Evolutionary conservation across 2,329 filamentous ascomycete species (phyloP).

Genomic region (Rutstroemia sp.): DNA sequence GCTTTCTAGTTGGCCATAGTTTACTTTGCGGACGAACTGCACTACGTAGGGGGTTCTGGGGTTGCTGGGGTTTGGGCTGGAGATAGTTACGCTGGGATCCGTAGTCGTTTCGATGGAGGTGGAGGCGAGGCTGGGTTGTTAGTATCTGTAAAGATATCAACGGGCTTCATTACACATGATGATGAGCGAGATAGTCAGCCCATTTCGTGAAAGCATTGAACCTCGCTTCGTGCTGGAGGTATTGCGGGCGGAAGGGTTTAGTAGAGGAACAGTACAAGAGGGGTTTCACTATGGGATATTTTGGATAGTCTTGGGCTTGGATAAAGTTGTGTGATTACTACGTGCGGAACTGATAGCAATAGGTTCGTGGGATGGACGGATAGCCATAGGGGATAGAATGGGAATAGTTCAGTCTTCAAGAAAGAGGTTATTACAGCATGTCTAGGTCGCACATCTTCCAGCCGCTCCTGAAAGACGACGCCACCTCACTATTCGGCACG

Average conservation of each 20-base stretch:
- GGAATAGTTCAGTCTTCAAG: too few relatives aligned
- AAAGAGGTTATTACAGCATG: too few relatives aligned
- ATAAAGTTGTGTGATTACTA: neutral
- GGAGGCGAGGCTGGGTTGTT: neutral
- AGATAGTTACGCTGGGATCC: neutral
- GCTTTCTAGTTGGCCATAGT: slow-evolving; percentile 37
- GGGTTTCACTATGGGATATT: neutral
- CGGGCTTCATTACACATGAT: neutral
- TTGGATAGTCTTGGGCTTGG: neutral
- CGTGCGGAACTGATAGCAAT: neutral
- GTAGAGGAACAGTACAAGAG: neutral
- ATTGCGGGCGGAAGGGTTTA: neutral
- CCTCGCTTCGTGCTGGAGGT: neutral
- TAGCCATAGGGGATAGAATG: too few relatives aligned
- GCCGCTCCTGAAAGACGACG: too few relatives aligned
- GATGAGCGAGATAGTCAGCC: neutral
- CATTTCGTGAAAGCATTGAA: neutral
- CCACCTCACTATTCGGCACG: too few relatives aligned
- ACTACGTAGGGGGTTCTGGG: slow-evolving; percentile 24
- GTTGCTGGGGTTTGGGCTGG: neutral
- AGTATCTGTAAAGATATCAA: too few relatives aligned
- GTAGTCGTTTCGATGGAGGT: neutral
- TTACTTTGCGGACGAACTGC: slow-evolving; percentile 39
- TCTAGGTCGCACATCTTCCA: too few relatives aligned
- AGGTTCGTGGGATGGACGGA: neutral